These are phyloP conservation scores for Fraxinus excelsior DNA, from an alignment of 257 asterid genomes.

Conservation along the genomic window DNA sequence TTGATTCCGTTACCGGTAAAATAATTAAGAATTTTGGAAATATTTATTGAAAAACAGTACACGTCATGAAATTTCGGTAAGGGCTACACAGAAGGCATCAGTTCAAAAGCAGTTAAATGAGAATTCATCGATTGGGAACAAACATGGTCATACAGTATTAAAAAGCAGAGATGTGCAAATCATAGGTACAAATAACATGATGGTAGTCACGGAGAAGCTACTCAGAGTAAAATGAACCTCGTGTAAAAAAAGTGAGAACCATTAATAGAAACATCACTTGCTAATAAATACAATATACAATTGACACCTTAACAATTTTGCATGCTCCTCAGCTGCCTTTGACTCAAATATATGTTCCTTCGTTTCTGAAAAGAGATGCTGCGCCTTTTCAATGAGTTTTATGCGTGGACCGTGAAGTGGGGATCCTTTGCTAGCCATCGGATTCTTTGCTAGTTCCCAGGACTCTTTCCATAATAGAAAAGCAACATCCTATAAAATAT, in stretches of 20 bases:
- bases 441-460: conserved; percentile 82
- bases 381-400: conserved; percentile 82
- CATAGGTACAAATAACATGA: background rate
- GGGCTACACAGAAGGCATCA: background rate
- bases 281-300: conserved; percentile 11
- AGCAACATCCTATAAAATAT: conserved; percentile 72
- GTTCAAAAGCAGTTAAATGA: background rate
- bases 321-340: conserved; percentile 99
- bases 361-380: conserved; percentile 74
- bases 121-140: conserved; percentile 12
- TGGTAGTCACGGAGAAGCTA: conserved; percentile 4
- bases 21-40: background rate
- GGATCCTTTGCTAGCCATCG: conserved; percentile 81
- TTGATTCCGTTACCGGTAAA: conserved; percentile 10
- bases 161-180: conserved; percentile 3
- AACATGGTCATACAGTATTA: conserved; percentile 5
- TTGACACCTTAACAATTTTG: conserved; percentile 78
- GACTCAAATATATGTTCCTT: conserved; percentile 83
- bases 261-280: conserved; percentile 14
- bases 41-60: background rate
- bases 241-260: conserved; percentile 5
- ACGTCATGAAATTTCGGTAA: background rate
- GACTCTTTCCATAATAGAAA: conserved; percentile 88
- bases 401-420: conserved; percentile 79
- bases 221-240: background rate